Percentiles rank a stretch among this genome's conserved stretches.
Conservation (phyloP, 2,329 filamentous ascomycete species). For the Trichophyton simii region DNA sequence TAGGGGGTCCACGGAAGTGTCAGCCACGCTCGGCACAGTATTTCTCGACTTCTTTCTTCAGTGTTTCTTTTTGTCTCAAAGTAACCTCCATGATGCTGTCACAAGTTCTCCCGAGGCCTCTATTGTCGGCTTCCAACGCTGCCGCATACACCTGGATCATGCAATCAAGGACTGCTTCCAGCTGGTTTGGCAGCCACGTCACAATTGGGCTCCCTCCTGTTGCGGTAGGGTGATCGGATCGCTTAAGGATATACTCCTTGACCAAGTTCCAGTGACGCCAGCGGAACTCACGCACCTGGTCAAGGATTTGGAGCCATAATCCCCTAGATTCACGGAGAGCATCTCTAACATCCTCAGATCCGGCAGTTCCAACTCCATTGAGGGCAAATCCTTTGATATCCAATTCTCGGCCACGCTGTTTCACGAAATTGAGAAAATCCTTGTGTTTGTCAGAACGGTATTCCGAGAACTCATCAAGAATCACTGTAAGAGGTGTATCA, state of each 20-base stretch:
- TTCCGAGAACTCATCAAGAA: not conserved
- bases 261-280: not conserved
- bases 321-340: not conserved
- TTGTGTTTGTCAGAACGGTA: constrained; percentile 2
- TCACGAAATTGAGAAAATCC: not conserved
- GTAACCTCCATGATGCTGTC: not conserved
- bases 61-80: not conserved
- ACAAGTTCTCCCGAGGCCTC: not conserved
- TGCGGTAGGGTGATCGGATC: not conserved
- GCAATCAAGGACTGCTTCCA: constrained; percentile 37
- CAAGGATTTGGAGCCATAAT: not conserved
- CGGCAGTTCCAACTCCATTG: not conserved
- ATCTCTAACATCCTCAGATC: not conserved
- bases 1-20: not conserved
- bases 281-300: not conserved
- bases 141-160: constrained; percentile 4
- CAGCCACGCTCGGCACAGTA: not conserved
- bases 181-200: constrained; percentile 36
- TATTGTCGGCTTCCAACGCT: not conserved
- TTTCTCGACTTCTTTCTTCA: not conserved
- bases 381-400: not conserved
- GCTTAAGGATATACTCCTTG: not conserved
- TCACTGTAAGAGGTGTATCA: not conserved
- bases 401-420: not conserved
- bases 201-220: not conserved